phyloP scores from a whole-genome alignment of 2,329 filamentous ascomycete species.

The Arthrinium phaeospermum region DNA sequence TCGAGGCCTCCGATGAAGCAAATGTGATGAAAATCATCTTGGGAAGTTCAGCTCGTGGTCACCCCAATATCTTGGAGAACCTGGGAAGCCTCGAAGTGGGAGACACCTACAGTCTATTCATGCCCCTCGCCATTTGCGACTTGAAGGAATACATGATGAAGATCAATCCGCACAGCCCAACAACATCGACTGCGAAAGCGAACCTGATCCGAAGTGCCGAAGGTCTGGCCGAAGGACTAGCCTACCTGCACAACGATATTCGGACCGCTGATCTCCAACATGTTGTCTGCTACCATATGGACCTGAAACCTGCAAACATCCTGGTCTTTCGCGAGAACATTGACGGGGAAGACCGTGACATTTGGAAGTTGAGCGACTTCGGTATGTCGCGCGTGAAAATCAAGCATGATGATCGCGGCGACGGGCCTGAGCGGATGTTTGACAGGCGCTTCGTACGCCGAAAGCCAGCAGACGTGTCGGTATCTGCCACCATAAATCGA shows the following conservation, averaged over 20 bases:
- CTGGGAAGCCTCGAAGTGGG: conserved; percentile 42
- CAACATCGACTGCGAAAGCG: conserved; percentile 31
- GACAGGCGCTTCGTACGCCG: conserved; percentile 36
- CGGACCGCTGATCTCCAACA: conserved; percentile 32
- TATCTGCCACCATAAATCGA: conserved; percentile 35
- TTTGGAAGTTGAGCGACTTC: conserved; percentile 51
- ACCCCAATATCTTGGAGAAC: conserved; percentile 43
- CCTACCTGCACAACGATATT: conserved; percentile 45
- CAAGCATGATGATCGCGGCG: conserved; percentile 25
- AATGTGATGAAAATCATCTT: conserved; percentile 43
- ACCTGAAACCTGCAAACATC: conserved; percentile 47
- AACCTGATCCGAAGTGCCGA: conserved; percentile 37
- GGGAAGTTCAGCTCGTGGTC: conserved; percentile 35
- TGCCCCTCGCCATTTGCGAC: conserved; percentile 45
- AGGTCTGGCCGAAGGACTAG: conserved; percentile 41
- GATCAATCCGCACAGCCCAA: conserved; percentile 26
- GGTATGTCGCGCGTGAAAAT: conserved; percentile 46
- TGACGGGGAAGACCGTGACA: conserved; percentile 26
- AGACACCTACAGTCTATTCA: conserved; percentile 45
- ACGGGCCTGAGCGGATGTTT: conserved; percentile 36
- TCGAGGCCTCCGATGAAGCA: conserved; percentile 36
- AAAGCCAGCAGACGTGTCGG: conserved; percentile 27
- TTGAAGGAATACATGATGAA: conserved; percentile 44
- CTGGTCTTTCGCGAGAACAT: conserved; percentile 33
- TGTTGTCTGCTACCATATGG: conserved; percentile 48